Percentiles rank a stretch among this genome's conserved stretches.
Evolutionary conservation across 805 yeast genomes (phyloP).

Genomic region (Barnettozyma californica): DNA sequence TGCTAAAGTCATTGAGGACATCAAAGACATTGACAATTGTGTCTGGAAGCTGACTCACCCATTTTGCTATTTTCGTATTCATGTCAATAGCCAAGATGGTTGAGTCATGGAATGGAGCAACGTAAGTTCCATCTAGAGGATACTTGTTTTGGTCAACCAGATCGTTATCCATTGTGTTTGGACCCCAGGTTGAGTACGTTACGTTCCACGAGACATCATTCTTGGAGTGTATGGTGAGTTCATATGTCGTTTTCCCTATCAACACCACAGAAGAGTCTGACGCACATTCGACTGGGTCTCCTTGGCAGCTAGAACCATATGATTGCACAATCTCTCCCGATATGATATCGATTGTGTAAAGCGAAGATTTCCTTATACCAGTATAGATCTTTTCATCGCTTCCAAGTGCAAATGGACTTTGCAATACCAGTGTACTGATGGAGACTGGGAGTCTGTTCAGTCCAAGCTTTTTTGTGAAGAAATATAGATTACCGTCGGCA

Average conservation of each 20-base stretch:
- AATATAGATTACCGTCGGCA: conserved; percentile 78
- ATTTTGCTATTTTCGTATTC: conserved; percentile 62
- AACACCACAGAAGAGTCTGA: conserved; percentile 36
- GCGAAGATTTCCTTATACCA: conserved; percentile 71
- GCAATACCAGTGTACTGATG: conserved; percentile 67
- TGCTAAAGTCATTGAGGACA: conserved; percentile 36
- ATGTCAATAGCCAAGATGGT: conserved; percentile 72
- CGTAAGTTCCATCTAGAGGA: conserved; percentile 67
- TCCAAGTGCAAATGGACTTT: conserved; percentile 77
- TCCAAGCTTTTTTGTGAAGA: conserved; percentile 70
- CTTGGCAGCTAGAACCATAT: conserved; percentile 45
- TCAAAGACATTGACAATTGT: conserved; percentile 79
- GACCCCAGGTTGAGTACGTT: conserved; percentile 86
- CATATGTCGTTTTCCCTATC: conserved; percentile 69
- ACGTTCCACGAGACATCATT: conserved; percentile 77
- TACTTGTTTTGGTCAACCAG: conserved; percentile 43
- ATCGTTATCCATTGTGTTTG: conserved; percentile 69
- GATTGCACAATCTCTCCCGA: conserved; percentile 71
- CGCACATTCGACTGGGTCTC: conserved; percentile 4
- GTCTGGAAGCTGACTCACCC: conserved; percentile 73
- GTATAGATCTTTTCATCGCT: conserved; percentile 80
- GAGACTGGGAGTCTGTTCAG: conserved; percentile 77
- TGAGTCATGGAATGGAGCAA: conserved; percentile 80
- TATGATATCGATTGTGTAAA: conserved; percentile 65
- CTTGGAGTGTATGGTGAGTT: conserved; percentile 70